These are phyloP conservation scores for Halophytophthora polymorphica DNA, from an alignment of 352 stramenopile genomes.

Conservation along the genomic window DNA sequence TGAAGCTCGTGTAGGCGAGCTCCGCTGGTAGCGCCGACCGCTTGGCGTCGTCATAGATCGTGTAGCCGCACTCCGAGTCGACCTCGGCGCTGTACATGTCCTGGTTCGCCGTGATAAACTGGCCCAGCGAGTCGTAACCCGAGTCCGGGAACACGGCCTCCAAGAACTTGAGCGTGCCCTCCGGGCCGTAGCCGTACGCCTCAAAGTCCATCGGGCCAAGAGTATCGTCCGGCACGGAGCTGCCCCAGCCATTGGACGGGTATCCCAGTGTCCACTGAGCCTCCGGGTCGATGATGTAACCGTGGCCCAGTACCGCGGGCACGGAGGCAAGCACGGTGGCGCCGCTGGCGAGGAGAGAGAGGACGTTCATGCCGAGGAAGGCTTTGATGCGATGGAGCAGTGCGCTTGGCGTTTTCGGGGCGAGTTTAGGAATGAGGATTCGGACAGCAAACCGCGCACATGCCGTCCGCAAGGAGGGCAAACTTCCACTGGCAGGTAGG, in stretches of 20 bases:
- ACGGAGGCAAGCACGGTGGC: slow-evolving; percentile 8
- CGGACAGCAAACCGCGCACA: too few species aligned
- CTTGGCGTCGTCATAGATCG: slow-evolving; percentile 25
- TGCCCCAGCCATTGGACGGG: slow-evolving; percentile 37
- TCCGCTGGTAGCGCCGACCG: slow-evolving; percentile 27
- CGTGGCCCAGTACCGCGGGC: slow-evolving; percentile 19
- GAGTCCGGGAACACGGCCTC: slow-evolving; percentile 34
- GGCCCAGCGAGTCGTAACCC: slow-evolving; percentile 39
- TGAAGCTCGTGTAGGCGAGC: slow-evolving; percentile 46
- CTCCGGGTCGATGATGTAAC: slow-evolving; percentile 41
- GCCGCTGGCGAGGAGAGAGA: slow-evolving; percentile 10
- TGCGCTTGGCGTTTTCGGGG: too few species aligned
- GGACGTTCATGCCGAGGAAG: slow-evolving; percentile 32
- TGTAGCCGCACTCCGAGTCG: slow-evolving; percentile 39
- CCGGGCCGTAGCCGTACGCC: slow-evolving; percentile 37
- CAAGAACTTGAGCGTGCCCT: slow-evolving; percentile 36
- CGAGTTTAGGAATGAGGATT: too few species aligned
- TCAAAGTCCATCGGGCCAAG: slow-evolving; percentile 32
- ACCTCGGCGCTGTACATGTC: slow-evolving; percentile 31
- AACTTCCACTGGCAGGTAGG: too few species aligned
- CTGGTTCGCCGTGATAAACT: slow-evolving; percentile 43
- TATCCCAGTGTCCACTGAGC: slow-evolving; percentile 34
- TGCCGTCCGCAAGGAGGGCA: too few species aligned
- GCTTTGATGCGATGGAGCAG: too few species aligned
- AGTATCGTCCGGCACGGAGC: slow-evolving; percentile 38